Conservation (phyloP, 1,284 basidiomycete genomes). For the Bondarzewia mesenterica region DNA sequence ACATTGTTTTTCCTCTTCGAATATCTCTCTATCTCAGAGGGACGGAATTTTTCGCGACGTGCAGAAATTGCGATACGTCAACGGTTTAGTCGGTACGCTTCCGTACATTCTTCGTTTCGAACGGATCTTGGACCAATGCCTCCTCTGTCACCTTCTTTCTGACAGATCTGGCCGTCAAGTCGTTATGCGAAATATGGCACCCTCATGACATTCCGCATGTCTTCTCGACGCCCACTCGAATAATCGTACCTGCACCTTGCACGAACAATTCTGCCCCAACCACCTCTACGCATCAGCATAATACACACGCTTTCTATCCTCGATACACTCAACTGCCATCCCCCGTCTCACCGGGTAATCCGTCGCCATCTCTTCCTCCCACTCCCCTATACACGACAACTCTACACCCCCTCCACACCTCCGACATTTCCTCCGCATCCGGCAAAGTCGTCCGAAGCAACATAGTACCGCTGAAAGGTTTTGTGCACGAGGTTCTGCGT, state of each 20-base stretch:
- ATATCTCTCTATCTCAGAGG: slow-evolving; percentile 26
- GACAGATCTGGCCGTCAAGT: slow-evolving; percentile 69
- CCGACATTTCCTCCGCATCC: slow-evolving; percentile 12
- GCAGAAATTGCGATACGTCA: slow-evolving; percentile 55
- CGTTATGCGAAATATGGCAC: slow-evolving; percentile 66
- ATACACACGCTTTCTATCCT: slow-evolving; percentile 14
- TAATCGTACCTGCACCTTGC: slow-evolving; percentile 18
- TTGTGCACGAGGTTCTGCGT: slow-evolving; percentile 71
- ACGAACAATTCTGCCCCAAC: slow-evolving; percentile 12
- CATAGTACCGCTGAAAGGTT: slow-evolving; percentile 53
- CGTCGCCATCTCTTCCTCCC: slow-evolving; percentile 19
- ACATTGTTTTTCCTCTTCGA: slow-evolving; percentile 15
- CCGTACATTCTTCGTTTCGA: no score
- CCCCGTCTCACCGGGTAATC: slow-evolving; percentile 14
- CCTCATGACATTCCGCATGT: slow-evolving; percentile 59
- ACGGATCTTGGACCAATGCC: no score
- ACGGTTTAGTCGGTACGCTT: slow-evolving; percentile 58
- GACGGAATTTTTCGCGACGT: slow-evolving; percentile 33
- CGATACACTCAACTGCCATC: slow-evolving; percentile 43
- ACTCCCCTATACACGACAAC: slow-evolving; percentile 30
- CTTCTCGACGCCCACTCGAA: slow-evolving; percentile 39
- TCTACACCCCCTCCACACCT: slow-evolving; percentile 20
- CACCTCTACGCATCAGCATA: slow-evolving; percentile 13
- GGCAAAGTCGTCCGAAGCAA: slow-evolving; percentile 21
- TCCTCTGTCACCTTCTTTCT: slow-evolving; percentile 10